Evolutionary conservation across 108 stramenopile genomes (phyloP).

Genomic region (Nannochloropsis oceanica): DNA sequence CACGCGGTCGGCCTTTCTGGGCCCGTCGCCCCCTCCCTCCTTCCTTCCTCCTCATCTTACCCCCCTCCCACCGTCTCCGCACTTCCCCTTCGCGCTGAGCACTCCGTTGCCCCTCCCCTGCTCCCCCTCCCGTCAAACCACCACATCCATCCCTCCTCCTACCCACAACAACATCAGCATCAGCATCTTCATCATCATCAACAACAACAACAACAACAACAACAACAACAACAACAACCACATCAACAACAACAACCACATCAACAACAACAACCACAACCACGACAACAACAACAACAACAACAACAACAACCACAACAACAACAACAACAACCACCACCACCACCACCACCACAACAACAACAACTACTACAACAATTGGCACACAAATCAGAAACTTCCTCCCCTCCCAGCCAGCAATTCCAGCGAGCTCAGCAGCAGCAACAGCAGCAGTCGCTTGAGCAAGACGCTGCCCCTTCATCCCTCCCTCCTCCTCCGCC

Average conservation of each 20-base stretch:
- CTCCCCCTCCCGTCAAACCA: not conserved
- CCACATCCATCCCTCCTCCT: not conserved
- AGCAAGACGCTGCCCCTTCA: no score
- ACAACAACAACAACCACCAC: not conserved
- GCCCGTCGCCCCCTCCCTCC: not conserved
- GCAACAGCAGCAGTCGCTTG: no score
- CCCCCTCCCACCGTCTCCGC: no score
- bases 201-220: not conserved
- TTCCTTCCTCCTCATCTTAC: not conserved
- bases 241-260: no score
- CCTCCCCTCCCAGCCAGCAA: no score
- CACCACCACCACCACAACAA: not conserved
- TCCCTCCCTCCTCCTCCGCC: no score
- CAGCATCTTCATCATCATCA: not conserved
- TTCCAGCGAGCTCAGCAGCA: no score
- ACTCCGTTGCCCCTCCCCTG: not conserved
- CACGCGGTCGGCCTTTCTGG: not conserved
- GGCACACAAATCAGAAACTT: no score
- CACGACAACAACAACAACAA: no score
- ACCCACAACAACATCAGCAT: not conserved
- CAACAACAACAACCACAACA: not conserved
- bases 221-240: not conserved
- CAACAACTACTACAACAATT: not conserved
- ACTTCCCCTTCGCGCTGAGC: not conserved
- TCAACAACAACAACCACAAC: no score